Base-by-base conservation (phyloP, 768 basidiomycete species). In the Mrakia blollopis region DNA sequence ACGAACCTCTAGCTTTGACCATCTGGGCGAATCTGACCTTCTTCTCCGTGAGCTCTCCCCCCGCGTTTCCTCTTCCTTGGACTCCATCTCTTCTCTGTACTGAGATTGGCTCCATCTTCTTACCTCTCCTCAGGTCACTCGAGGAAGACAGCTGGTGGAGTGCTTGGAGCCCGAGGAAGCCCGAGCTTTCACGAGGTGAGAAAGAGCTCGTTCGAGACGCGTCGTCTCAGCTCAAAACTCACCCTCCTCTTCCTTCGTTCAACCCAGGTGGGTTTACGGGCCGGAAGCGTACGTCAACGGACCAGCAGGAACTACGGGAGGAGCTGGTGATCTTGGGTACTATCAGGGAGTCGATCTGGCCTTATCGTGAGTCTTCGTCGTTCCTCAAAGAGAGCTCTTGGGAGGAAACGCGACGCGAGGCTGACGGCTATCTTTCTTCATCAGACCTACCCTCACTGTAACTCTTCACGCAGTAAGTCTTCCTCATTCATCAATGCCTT, bases 1-100 rank as follows among this genome's bases (percentile, higher is more conserved):
- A 21, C 25, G 65, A 68, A n/a, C 65, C 65, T 21, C 37, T 68
- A 18, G 65, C 65, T 1, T 16, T 39, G 21, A 68, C 65, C 0
- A 68, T 68, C 65, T 68, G 65, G 65, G 65, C 65, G 6, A 68
- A 68, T 16, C 39, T 68, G 35, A 68, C 65, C 65, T 68, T 68
- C 65, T 68, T 68, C 39, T 68, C 65, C 11, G 47, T 50, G 47
- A 50, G 47, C 47, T 50, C 44, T 9, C 44, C 13, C 7, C 47
- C 21, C 47, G 14, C 2, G 16, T 50, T 50, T 18, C 21, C 47
- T 50, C 44, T 5, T 41, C 39, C 39, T 44, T 44, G 39, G 11
- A 41, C 11, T 44, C 44, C 44, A 44, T 50, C 47, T 50, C 47
- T 50, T 50, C 47, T 0, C 13, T 18, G 14, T 18, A 1, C 47